A percentile compares a stretch with the other conserved stretches of the same genome.
Evolutionary conservation across 495 filamentous ascomycete species (phyloP).

Genomic region (Penicillium alfredii): DNA sequence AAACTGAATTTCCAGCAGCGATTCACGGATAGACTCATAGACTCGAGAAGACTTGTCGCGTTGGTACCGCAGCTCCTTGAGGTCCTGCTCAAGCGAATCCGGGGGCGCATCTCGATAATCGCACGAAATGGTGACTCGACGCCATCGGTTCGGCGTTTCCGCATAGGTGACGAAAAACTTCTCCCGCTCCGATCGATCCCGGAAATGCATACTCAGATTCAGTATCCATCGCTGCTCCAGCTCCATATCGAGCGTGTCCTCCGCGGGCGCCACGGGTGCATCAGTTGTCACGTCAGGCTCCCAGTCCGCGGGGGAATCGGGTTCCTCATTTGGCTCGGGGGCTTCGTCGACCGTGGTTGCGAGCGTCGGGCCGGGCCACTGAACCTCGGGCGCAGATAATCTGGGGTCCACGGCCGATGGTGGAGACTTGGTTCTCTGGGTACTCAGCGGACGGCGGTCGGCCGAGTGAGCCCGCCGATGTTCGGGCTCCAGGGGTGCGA

Average conservation of each 20-base stretch:
- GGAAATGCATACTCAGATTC: constrained; percentile 97
- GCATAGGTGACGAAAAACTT: constrained; percentile 98
- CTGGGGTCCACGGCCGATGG: constrained; percentile 37
- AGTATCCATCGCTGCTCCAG: constrained; percentile 89
- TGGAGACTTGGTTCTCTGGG: constrained; percentile 41
- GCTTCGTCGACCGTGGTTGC: constrained; percentile 33
- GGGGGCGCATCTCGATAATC: constrained; percentile 80
- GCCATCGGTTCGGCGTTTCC: constrained; percentile 70
- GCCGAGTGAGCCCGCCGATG: constrained; percentile 71
- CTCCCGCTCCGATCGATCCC: constrained; percentile 88
- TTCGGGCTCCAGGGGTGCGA: constrained; percentile 57
- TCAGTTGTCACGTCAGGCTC: constrained; percentile 22
- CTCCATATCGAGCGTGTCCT: constrained; percentile 66
- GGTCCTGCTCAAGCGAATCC: constrained; percentile 79
- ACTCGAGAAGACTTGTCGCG: constrained; percentile 92
- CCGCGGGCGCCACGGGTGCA: constrained; percentile 28
- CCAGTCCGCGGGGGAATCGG: constrained; percentile 22
- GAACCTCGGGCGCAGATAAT: constrained; percentile 44
- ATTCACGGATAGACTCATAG: constrained; percentile 93
- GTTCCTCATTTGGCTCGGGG: constrained; percentile 24
- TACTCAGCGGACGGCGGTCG: constrained; percentile 53
- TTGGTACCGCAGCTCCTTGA: constrained; percentile 73
- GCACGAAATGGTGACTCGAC: constrained; percentile 85
- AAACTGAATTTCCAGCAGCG: constrained; percentile 85
- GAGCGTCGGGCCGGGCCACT: constrained; percentile 35